These are phyloP conservation scores for Russula abietina DNA, from an alignment of 768 basidiomycete species.

Conservation along the genomic window DNA sequence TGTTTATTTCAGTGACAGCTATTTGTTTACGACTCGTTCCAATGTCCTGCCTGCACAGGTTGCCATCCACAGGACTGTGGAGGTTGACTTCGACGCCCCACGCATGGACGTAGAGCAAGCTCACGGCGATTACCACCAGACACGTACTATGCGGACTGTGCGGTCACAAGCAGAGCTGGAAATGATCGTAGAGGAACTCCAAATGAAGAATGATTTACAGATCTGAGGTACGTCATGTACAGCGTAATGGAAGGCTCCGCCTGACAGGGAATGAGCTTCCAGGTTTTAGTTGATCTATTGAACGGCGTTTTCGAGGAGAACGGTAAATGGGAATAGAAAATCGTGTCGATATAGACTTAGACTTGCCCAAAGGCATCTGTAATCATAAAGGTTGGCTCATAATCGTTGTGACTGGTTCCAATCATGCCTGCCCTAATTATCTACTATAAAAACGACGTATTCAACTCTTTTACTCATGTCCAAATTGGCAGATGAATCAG, in stretches of 20 bases:
- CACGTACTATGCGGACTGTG: background rate
- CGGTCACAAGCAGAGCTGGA: conserved; percentile 14
- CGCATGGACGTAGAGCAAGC: background rate
- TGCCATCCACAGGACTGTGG: conserved; percentile 12
- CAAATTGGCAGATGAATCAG: too few species aligned
- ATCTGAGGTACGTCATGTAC: conserved; percentile 14
- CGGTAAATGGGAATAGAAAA: background rate
- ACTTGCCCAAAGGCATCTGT: background rate
- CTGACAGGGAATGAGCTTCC: background rate
- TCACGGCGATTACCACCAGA: background rate
- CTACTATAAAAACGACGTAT: too few species aligned
- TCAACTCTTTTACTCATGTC: too few species aligned
- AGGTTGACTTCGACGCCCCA: conserved; percentile 5
- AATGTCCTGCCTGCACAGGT: conserved; percentile 4
- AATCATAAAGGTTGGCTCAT: background rate
- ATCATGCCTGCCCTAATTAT: too few species aligned
- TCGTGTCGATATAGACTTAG: background rate
- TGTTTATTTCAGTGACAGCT: background rate
- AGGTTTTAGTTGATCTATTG: background rate
- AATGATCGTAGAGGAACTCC: background rate
- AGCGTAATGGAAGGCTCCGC: background rate
- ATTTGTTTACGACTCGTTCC: background rate
- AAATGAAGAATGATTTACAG: conserved; percentile 17
- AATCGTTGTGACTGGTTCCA: too few species aligned
- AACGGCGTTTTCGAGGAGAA: background rate